Evolutionary conservation across 306 rosid species (phyloP), one percentile per base, ranked within the genome.

Genomic region (Quercus alba): DNA sequence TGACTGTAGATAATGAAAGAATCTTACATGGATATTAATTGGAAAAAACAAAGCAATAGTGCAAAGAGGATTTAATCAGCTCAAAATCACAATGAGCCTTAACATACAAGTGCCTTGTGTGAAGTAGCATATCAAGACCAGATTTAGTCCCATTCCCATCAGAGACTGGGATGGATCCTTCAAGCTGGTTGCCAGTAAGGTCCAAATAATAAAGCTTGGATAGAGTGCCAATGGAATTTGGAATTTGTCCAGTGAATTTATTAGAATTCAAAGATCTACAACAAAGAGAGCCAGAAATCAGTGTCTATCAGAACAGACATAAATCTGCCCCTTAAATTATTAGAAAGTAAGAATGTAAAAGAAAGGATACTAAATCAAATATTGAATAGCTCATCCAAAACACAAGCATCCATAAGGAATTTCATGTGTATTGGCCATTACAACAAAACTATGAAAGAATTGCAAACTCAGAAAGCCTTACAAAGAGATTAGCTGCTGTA

Each of bases 191-290:
- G 28, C 57, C 83, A 7, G 88, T 70, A 56, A 87, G 26, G 78
- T 87, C 90, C 31, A 87, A 81, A 83, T 83, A 81, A 13, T 12
- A 23, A 2, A 87, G 90, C 6, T 70, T 77, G 72, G 86, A 35
- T 3, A 87, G 85, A 31, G 74, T 87, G 23, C 90, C 88, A 17
- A 87, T 73, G 62, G 88, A 79, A 26, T 64, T 68, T 5, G 90
- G 90, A 70, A 87, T 84, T 33, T 0, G 3, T 17, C 88, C 90
- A 30, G 4, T 17, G 72, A 87, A 81, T 0, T 51, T 41, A 52
- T 87, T 87, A 23, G 78, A 61, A 52, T 79, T 84, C 72, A 87
- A 61, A n/a, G 86, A 82, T 77, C 90, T 87, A 79, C 54, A 35
- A 10, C 19, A 35, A 55, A 64, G 21, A 44, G 41, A 1, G 14